A percentile compares a stretch with the other conserved stretches of the same genome.
Evolutionary conservation across 2,329 filamentous ascomycete species (phyloP).

Genomic region (Trichophaea hybrida): DNA sequence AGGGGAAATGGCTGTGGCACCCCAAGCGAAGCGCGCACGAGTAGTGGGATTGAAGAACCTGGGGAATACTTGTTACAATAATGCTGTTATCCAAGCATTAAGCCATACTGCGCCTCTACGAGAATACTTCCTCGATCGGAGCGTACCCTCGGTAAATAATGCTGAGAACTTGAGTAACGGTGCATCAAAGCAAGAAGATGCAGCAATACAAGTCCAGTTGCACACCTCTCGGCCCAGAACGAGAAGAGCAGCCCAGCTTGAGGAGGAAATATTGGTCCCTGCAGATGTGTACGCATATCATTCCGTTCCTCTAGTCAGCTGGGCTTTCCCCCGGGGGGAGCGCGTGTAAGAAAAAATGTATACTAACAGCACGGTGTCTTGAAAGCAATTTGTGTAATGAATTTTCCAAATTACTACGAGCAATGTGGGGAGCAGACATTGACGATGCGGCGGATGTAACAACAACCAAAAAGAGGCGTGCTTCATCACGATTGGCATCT

Average conservation of each 20-base stretch:
- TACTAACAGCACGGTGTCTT: not conserved
- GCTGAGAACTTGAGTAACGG: slow-evolving; percentile 3
- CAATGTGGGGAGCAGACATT: slow-evolving; percentile 18
- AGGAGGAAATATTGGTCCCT: slow-evolving; percentile 17
- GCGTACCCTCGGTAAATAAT: slow-evolving; percentile 2
- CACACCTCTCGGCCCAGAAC: slow-evolving; percentile 17
- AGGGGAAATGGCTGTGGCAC: not conserved
- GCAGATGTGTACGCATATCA: slow-evolving; percentile 11
- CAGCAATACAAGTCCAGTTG: slow-evolving; percentile 15
- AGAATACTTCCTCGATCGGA: slow-evolving; percentile 18
- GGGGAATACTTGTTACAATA: slow-evolving; percentile 23
- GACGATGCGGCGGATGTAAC: not conserved
- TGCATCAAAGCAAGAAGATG: slow-evolving; percentile 7
- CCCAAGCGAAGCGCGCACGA: slow-evolving; percentile 12
- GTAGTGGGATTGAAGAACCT: slow-evolving; percentile 23
- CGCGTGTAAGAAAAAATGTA: no score
- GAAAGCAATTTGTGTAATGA: slow-evolving; percentile 21
- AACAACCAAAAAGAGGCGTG: not conserved
- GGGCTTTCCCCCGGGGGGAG: no score
- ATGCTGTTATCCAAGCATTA: slow-evolving; percentile 22
- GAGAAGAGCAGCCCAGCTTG: slow-evolving; percentile 19
- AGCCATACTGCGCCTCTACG: slow-evolving; percentile 19
- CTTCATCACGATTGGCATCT: not conserved
- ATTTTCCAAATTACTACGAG: slow-evolving; percentile 18
- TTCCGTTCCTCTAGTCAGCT: not conserved